Conservation (phyloP, 345 rosid species). For the Sonneratia alba region DNA sequence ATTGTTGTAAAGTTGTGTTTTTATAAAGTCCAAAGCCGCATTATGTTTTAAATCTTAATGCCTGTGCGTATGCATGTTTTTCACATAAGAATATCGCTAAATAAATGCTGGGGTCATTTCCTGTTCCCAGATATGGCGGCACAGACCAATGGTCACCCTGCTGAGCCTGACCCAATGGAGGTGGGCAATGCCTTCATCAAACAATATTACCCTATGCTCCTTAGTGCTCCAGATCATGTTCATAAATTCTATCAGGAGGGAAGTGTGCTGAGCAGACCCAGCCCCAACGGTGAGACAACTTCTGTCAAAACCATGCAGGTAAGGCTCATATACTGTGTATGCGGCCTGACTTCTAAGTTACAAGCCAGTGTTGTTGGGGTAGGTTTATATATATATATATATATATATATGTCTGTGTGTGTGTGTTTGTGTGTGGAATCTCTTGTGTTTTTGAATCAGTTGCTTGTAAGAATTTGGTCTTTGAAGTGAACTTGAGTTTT, state of each 20-base stretch:
- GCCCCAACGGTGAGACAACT: slow-evolving; percentile 34
- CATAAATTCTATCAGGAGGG: slow-evolving; percentile 54
- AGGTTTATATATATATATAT: too few species aligned
- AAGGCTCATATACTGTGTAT: slow-evolving; percentile 1
- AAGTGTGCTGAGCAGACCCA: slow-evolving; percentile 45
- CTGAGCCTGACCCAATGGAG: slow-evolving; percentile 28
- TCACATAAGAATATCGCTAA: neutral
- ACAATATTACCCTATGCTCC: slow-evolving; percentile 44
- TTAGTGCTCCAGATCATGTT: slow-evolving; percentile 29
- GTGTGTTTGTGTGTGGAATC: neutral
- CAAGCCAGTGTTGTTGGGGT: neutral
- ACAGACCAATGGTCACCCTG: slow-evolving; percentile 21
- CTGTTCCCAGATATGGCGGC: slow-evolving; percentile 32
- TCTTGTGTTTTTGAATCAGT: neutral
- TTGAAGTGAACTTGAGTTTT: neutral
- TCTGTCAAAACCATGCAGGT: slow-evolving; percentile 47
- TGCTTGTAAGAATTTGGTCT: neutral
- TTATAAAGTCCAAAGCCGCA: neutral
- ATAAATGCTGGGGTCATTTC: neutral
- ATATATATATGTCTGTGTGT: too few species aligned
- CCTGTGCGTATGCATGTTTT: neutral
- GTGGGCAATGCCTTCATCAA: slow-evolving; percentile 56
- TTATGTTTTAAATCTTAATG: neutral
- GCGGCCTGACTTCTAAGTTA: neutral
- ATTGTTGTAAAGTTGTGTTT: neutral